Base-by-base conservation (phyloP, 768 basidiomycete species). In the Mycena capillaripes region DNA sequence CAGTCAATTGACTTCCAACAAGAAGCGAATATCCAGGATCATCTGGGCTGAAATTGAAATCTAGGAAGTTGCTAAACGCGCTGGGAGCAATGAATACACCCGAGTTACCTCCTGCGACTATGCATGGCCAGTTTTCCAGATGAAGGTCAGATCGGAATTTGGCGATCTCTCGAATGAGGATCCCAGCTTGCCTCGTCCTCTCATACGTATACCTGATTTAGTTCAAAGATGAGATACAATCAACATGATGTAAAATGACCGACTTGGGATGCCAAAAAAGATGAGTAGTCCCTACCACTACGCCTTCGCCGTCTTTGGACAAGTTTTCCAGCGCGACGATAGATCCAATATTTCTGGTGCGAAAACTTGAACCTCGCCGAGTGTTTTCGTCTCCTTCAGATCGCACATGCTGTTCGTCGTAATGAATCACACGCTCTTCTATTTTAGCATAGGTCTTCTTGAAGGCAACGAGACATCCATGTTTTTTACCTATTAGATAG, bases 221-320 rank as follows among this genome's bases (percentile, higher is more conserved):
- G 60, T 23, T 55, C 3, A 59, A 38, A 1, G 4, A 40, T 36
- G 8, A 36, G 56, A 56, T 17, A 38, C 30, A 76, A 62, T n/a
- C 9, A 6, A 34, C 6, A 72, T 76, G 2, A 25, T n/a, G 38
- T 40, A 50, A 73, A 63, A 7, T 25, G 12, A 84, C 89, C 69
- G 81, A 96, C 91, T 87, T 89, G 7, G 96, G 96, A 82, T 97
- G 96, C 97, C 97, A 98, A 81, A 98, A 98, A 27, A 97, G 84
- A 83, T 98, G 97, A 0, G 97, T 97, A 1, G 97, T 98, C 3
- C 91, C 95, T 17, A 97, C 83, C 46, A 97, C 83, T 38, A 95
- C 80, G 5, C 96, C 95, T 44, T 84, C 82, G 9, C 78, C 69
- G 30, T 82, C 76, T 19, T 84, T 75, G 11, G 80, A 82, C 8